phyloP scores from a whole-genome alignment of 257 asterid genomes.

The Hygrophila difformis region DNA sequence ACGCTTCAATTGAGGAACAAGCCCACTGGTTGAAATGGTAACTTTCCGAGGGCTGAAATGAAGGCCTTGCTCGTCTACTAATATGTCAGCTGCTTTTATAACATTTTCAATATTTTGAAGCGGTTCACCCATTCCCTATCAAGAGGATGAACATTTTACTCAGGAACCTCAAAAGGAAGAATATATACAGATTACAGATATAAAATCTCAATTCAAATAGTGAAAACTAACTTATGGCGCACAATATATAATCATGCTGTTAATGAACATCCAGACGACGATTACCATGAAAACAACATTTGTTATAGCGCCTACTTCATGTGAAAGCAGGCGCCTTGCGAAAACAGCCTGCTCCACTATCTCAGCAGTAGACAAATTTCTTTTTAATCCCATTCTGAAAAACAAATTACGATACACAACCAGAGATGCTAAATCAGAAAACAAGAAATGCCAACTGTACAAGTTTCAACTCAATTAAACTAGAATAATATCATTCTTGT shows the following conservation, averaged over 20 bases:
- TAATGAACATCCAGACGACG: constrained; percentile 9
- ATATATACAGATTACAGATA: no score
- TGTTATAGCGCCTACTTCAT: constrained; percentile 68
- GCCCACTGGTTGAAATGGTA: constrained; percentile 91
- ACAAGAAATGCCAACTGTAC: constrained; percentile 1
- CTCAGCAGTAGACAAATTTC: constrained; percentile 82
- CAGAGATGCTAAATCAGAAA: not conserved
- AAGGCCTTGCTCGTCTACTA: constrained; percentile 93
- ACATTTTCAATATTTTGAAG: constrained; percentile 90
- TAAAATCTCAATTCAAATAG: not conserved
- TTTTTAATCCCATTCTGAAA: constrained; percentile 86
- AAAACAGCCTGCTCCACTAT: constrained; percentile 96
- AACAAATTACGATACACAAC: constrained; percentile 15
- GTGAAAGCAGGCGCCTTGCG: constrained; percentile 70
- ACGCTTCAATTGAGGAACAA: constrained; percentile 80
- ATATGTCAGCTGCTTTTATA: constrained; percentile 74
- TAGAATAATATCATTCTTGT: constrained; percentile 6
- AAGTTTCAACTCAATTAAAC: not conserved
- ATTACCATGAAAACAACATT: constrained; percentile 93
- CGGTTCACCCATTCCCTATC: constrained; percentile 98
- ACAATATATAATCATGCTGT: not conserved
- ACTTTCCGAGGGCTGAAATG: constrained; percentile 96
- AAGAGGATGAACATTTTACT: constrained; percentile 5
- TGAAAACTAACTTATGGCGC: no score
- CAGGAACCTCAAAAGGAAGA: not conserved